Conservation (phyloP, 2,329 filamentous ascomycete species). For the Alternaria triticimaculans region DNA sequence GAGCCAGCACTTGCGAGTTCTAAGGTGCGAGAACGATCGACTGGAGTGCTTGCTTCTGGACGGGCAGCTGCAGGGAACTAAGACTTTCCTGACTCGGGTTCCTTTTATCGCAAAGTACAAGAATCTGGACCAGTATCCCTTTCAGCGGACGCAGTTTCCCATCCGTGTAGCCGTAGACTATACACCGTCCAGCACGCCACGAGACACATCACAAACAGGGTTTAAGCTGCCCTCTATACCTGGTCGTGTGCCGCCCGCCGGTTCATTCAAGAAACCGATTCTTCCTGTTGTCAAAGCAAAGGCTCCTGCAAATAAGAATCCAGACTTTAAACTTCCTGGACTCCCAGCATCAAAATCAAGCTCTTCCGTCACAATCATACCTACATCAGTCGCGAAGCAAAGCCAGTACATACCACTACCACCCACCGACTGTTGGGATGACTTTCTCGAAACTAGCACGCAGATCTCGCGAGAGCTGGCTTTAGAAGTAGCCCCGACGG, state of each 20-base stretch:
- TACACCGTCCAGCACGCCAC: neutral
- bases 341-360: slow-evolving; percentile 32
- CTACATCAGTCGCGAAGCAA: neutral
- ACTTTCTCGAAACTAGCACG: slow-evolving; percentile 55
- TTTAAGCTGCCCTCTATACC: slow-evolving; percentile 33
- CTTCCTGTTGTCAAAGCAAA: neutral
- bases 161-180: slow-evolving; percentile 37
- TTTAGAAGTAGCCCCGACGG: slow-evolving; percentile 11
- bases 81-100: slow-evolving; percentile 37
- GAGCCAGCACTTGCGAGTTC: slow-evolving; percentile 40
- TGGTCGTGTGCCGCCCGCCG: slow-evolving; percentile 8
- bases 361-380: neutral
- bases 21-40: slow-evolving; percentile 35
- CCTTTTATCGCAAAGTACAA: slow-evolving; percentile 38
- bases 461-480: slow-evolving; percentile 55
- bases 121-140: slow-evolving; percentile 35
- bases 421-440: slow-evolving; percentile 40
- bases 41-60: slow-evolving; percentile 45
- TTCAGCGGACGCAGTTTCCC: slow-evolving; percentile 42
- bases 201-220: slow-evolving; percentile 14
- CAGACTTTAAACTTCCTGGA: slow-evolving; percentile 35
- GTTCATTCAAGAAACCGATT: slow-evolving; percentile 12
- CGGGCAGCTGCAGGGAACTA: slow-evolving; percentile 43
- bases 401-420: neutral
- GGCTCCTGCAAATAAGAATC: slow-evolving; percentile 13